A percentile compares a stretch with the other conserved stretches of the same genome.
phyloP scores from a whole-genome alignment of 306 rosid genomes.

The Glycyrrhiza uralensis region DNA sequence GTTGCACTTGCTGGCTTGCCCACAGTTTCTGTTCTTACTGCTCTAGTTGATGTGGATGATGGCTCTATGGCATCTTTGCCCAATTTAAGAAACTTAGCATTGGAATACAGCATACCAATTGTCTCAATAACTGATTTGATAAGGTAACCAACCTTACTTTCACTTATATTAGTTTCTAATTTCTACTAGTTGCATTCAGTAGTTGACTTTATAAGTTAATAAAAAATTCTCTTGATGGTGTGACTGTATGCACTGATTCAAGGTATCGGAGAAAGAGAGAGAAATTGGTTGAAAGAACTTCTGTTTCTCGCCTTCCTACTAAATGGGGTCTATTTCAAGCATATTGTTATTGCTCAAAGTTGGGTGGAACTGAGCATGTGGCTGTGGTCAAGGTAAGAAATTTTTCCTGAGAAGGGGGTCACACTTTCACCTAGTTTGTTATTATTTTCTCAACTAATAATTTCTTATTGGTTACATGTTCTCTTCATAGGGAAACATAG shows the following conservation, averaged over 20 bases:
- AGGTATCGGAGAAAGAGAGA: conserved; percentile 89
- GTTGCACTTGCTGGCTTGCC: conserved; percentile 64
- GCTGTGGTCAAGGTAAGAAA: conserved; percentile 64
- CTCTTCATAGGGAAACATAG: conserved; percentile 58
- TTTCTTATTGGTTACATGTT: not conserved
- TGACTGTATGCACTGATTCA: not conserved
- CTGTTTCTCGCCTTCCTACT: conserved; percentile 61
- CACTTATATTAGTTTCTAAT: not conserved
- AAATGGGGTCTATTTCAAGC: conserved; percentile 85
- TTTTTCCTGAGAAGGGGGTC: not conserved
- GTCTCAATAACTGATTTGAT: conserved; percentile 87
- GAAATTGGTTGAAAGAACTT: conserved; percentile 68
- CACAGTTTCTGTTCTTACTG: conserved; percentile 69
- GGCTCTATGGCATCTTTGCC: conserved; percentile 71
- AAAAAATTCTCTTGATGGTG: conserved; percentile 2
- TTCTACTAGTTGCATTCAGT: not conserved
- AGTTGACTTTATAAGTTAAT: not conserved
- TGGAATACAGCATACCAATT: conserved; percentile 49
- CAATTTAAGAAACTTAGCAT: conserved; percentile 50
- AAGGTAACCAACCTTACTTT: conserved; percentile 38
- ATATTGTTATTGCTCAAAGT: conserved; percentile 68
- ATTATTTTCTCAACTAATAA: not conserved
- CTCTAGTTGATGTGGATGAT: conserved; percentile 55
- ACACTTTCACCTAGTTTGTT: not conserved
- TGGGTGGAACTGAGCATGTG: conserved; percentile 78